phyloP scores from a whole-genome alignment of 306 rosid species.

The Citrullus amarus region DNA sequence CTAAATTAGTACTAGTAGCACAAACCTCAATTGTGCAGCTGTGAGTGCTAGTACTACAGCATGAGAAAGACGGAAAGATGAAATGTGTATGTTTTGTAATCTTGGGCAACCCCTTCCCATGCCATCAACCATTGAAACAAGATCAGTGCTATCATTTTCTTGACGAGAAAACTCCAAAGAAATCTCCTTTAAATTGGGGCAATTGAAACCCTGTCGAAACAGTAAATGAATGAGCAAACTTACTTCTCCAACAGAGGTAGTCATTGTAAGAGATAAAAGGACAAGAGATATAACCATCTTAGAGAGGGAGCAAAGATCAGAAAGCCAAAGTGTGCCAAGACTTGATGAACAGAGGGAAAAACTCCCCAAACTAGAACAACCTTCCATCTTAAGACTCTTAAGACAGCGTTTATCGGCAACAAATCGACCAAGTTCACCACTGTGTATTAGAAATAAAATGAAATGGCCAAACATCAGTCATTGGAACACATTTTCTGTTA shows the following conservation, averaged over 20 bases:
- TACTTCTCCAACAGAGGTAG: background rate
- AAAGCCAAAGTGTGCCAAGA: conserved; percentile 84
- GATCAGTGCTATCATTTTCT: conserved; percentile 64
- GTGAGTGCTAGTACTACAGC: conserved; percentile 83
- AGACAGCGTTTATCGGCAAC: conserved; percentile 69
- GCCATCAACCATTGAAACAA: conserved; percentile 44
- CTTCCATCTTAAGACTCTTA: conserved; percentile 83
- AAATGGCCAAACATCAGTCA: conserved; percentile 12
- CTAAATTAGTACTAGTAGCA: conserved; percentile 4
- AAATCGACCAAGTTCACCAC: conserved; percentile 81
- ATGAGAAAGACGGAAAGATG: conserved; percentile 77
- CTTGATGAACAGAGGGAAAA: conserved; percentile 65
- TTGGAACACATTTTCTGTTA: background rate
- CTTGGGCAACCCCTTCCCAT: conserved; percentile 71
- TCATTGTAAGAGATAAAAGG: background rate
- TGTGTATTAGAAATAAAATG: conserved; percentile 21
- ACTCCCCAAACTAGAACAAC: conserved; percentile 70
- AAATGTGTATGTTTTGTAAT: conserved; percentile 79
- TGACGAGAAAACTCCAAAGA: conserved; percentile 67
- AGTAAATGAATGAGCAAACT: conserved; percentile 9
- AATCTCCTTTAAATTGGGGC: conserved; percentile 81
- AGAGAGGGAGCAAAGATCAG: conserved; percentile 65
- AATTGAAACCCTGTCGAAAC: conserved; percentile 50
- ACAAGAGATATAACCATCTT: conserved; percentile 52
- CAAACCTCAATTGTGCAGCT: conserved; percentile 76